phyloP scores from a whole-genome alignment of 345 rosid genomes.

The Linum trigynum region DNA sequence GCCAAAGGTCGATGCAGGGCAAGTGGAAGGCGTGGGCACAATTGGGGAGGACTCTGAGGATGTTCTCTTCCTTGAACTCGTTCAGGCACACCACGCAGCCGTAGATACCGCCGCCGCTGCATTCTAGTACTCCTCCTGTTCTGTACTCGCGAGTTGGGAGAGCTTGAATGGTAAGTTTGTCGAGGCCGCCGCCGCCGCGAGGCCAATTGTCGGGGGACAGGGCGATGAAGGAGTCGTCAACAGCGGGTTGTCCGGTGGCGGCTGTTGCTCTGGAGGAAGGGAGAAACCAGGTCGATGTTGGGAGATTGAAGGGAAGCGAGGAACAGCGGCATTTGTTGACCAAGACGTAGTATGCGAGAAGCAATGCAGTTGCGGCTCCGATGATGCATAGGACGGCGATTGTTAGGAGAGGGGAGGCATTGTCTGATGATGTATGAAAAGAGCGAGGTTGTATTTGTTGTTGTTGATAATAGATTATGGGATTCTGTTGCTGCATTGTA shows the following conservation, averaged over 20 bases:
- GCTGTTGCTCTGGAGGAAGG: not conserved
- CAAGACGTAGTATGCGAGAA: slow-evolving; percentile 33
- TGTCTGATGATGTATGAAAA: slow-evolving; percentile 26
- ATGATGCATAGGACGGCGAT: slow-evolving; percentile 31
- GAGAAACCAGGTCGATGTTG: slow-evolving; percentile 12
- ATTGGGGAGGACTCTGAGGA: slow-evolving; percentile 48
- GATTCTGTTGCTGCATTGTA: slow-evolving; percentile 2
- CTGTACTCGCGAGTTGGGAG: slow-evolving; percentile 44
- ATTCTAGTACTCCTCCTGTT: slow-evolving; percentile 16
- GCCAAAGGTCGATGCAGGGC: slow-evolving; percentile 57
- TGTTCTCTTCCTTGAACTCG: slow-evolving; percentile 45
- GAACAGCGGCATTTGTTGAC: slow-evolving; percentile 39
- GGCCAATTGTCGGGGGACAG: slow-evolving; percentile 49
- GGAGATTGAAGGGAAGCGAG: slow-evolving; percentile 23
- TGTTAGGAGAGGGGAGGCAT: slow-evolving; percentile 33
- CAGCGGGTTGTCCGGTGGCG: slow-evolving; percentile 13
- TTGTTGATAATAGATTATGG: slow-evolving; percentile 1
- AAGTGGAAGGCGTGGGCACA: slow-evolving; percentile 56
- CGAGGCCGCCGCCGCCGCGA: slow-evolving; percentile 30
- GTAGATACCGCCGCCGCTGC: slow-evolving; percentile 12
- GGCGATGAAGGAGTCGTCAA: slow-evolving; percentile 41
- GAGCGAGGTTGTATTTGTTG: not conserved
- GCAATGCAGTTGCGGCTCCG: slow-evolving; percentile 31
- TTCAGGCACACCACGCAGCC: slow-evolving; percentile 61
- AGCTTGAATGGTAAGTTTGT: slow-evolving; percentile 34